These are phyloP conservation scores for Lavandula angustifolia DNA, from an alignment of 257 asterid species.

Conservation along the genomic window DNA sequence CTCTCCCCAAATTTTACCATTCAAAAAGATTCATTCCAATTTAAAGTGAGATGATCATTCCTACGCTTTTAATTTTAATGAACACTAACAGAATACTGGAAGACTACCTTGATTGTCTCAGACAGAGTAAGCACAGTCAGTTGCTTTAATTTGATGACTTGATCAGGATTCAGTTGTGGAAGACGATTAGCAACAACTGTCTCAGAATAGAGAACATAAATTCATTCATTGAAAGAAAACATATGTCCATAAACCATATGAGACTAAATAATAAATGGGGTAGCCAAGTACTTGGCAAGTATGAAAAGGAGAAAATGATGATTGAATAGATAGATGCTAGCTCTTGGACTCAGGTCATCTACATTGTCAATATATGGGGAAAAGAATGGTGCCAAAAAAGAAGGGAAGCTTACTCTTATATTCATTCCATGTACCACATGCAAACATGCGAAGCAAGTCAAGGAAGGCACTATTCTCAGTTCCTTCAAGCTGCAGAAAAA, in stretches of 20 bases:
- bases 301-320: conserved; percentile 3
- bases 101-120: conserved; percentile 79
- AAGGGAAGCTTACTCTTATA: conserved; percentile 65
- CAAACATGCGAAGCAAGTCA: conserved; percentile 79
- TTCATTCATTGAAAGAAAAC: conserved; percentile 10
- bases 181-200: conserved; percentile 61
- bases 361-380: conserved; percentile 25
- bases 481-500: conserved; percentile 75
- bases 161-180: conserved; percentile 78
- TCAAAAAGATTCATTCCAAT: background rate
- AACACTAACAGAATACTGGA: conserved; percentile 16
- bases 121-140: conserved; percentile 90
- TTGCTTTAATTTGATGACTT: conserved; percentile 93
- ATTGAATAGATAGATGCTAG: conserved; percentile 21
- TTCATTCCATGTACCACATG: conserved; percentile 94
- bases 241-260: background rate
- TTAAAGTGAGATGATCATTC: background rate
- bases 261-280: conserved; percentile 3
- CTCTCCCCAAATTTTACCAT: conserved; percentile 19
- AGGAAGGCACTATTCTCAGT: conserved; percentile 63
- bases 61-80: background rate
- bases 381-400: conserved; percentile 18
- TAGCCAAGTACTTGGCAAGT: conserved; percentile 1
- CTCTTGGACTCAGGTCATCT: conserved; percentile 57
- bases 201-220: conserved; percentile 28